Conservation (phyloP, 176 grass and related monocot species). For the Alloteropsis semialata region DNA sequence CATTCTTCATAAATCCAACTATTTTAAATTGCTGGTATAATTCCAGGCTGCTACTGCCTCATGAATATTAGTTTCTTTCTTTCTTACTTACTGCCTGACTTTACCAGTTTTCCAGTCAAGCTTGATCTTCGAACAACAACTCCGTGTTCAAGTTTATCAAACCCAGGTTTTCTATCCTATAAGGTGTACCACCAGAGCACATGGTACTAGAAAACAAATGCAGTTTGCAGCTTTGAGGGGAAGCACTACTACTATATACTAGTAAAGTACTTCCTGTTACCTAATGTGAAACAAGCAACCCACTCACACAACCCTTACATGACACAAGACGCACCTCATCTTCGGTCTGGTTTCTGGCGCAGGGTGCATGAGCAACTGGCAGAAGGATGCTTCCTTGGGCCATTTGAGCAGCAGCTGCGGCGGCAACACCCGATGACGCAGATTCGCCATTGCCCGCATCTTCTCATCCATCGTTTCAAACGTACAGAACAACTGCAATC, state of each 20-base stretch:
- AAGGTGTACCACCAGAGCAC: neutral
- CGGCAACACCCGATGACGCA: conserved; percentile 76
- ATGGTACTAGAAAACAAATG: neutral
- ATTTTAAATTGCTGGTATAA: neutral
- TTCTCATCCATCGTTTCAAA: conserved; percentile 84
- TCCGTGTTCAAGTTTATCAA: neutral
- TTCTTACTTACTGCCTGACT: neutral
- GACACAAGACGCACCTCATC: conserved; percentile 46
- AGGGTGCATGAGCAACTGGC: conserved; percentile 95
- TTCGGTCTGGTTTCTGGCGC: conserved; percentile 74
- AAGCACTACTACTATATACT: conserved; percentile 3
- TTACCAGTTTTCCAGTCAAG: neutral
- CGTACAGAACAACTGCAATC: conserved; percentile 71
- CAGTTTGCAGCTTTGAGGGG: neutral
- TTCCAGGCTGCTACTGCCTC: neutral
- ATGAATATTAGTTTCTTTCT: neutral
- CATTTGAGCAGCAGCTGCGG: conserved; percentile 83
- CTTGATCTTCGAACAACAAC: neutral
- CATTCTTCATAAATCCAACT: neutral
- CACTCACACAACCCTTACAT: neutral
- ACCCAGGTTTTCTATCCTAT: neutral
- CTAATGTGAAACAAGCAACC: conserved; percentile 8
- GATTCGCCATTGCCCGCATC: conserved; percentile 76
- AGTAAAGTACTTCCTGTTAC: neutral
- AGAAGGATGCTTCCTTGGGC: conserved; percentile 94